Base-by-base conservation (phyloP, 306 rosid genomes). In the Cicer pinnatifidum region DNA sequence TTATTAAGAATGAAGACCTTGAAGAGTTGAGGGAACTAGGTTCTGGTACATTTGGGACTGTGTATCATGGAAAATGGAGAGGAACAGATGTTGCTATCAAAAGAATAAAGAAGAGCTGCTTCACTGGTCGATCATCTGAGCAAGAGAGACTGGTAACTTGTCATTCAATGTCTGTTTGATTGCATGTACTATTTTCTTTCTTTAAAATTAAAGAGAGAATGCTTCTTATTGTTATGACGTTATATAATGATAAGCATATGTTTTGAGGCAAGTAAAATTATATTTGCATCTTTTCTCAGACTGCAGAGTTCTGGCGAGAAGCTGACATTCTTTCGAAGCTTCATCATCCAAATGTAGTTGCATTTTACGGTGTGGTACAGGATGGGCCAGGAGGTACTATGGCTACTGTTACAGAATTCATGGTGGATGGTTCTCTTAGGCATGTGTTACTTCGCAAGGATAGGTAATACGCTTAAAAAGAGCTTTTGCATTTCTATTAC, bases 331-430 rank as follows among this genome's bases (percentile, higher is more conserved):
- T 92, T 76, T 92, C 98, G 52, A 90, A 92, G 88, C 98, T 92
- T 84, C 97, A 92, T 74, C 98, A 92, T 87, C 98, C 98, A 80
- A 92, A 92, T 81, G 98, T 92, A 46, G 96, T 92, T 46, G 98
- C 98, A 57, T 90, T 92, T 78, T 92, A 92, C 82, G 98, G 98
- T 79, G 97, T 92, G 67, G 98, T 92, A 80, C 98, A 90, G 82
- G 88, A 92, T 85, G 97, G 98, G 40, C 98, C 95, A 11, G 97
- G 98, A 65, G 97, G 89, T 37, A 92, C 95, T 8, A 84, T 92
- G 76, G 97, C 98, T 62, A 90, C 98, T 12, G 95, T 92, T 59
- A 66, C 98, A 41, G 98, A 92, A 76, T 92, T 38, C 84, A 92
- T 92, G 98, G 98, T 92, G 75, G 89, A 92, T 69, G 98, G 98